These are phyloP conservation scores for Nitzschia putrida DNA, from an alignment of 108 stramenopile genomes.

Conservation along the genomic window DNA sequence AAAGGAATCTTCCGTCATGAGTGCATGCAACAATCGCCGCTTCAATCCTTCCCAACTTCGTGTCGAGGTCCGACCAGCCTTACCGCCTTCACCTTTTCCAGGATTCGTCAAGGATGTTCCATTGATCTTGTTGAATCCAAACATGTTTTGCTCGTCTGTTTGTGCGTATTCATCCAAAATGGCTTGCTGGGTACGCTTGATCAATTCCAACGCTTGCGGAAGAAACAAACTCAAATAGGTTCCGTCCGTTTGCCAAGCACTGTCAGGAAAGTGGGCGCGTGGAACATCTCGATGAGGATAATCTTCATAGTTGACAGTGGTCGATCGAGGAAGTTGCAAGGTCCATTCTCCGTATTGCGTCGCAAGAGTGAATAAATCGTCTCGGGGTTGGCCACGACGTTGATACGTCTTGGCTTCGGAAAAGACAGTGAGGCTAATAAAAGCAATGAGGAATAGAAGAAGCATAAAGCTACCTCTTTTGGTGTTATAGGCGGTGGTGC, in stretches of 20 bases:
- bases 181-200: slow-evolving; percentile 64
- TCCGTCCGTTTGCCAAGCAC: slow-evolving; percentile 69
- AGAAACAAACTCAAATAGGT: slow-evolving; percentile 63
- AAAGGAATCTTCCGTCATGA: slow-evolving; percentile 79
- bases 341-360: slow-evolving; percentile 47
- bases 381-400: slow-evolving; percentile 28
- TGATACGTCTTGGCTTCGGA: slow-evolving; percentile 17
- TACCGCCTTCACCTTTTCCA: background rate
- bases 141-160: background rate
- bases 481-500: too few species aligned
- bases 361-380: slow-evolving; percentile 12
- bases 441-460: too few species aligned
- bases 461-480: too few species aligned
- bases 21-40: slow-evolving; percentile 72
- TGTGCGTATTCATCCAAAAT: slow-evolving; percentile 70
- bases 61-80: slow-evolving; percentile 62
- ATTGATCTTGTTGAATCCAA: slow-evolving; percentile 23
- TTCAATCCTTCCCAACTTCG: slow-evolving; percentile 59
- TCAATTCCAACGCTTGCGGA: slow-evolving; percentile 57
- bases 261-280: slow-evolving; percentile 34
- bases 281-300: slow-evolving; percentile 62
- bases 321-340: slow-evolving; percentile 28
- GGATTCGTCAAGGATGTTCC: slow-evolving; percentile 4
- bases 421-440: too few species aligned
- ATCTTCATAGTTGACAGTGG: slow-evolving; percentile 25